phyloP scores from a whole-genome alignment of 345 rosid species.

The Leavenworthia alabamica region DNA sequence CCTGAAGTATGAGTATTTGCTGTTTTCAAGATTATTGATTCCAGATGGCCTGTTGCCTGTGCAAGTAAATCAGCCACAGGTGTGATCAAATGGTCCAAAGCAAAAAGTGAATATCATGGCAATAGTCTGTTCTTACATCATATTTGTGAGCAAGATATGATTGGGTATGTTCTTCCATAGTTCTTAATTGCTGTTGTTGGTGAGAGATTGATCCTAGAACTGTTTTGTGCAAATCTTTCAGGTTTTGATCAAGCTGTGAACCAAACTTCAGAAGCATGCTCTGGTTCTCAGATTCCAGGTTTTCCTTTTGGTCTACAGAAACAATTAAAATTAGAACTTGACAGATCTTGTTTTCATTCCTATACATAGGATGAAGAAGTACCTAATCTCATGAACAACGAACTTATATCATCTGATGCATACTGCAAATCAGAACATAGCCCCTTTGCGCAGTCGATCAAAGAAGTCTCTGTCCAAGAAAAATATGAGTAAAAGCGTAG shows the following conservation, averaged over 20 bases:
- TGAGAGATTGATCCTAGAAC: conserved; percentile 73
- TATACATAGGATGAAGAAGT: conserved; percentile 12
- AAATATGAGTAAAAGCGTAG: neutral
- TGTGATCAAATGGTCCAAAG: conserved; percentile 1
- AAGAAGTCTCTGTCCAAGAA: conserved; percentile 46
- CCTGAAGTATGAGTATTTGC: conserved; percentile 51
- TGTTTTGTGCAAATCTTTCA: conserved; percentile 59
- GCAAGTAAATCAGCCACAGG: conserved; percentile 7
- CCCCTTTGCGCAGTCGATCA: conserved; percentile 61
- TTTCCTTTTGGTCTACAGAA: conserved; percentile 58
- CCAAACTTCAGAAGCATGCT: conserved; percentile 67
- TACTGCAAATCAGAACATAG: conserved; percentile 56
- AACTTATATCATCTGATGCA: conserved; percentile 78
- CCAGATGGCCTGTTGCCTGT: conserved; percentile 63
- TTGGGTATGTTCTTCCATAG: conserved; percentile 66
- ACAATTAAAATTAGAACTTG: conserved; percentile 7
- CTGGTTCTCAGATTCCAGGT: conserved; percentile 70
- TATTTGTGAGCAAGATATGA: conserved; percentile 65
- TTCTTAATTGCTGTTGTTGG: conserved; percentile 73
- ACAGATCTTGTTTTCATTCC: neutral
- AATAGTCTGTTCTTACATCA: conserved; percentile 49
- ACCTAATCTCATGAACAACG: conserved; percentile 69
- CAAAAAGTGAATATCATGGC: neutral
- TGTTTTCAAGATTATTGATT: conserved; percentile 51
- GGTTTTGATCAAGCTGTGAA: conserved; percentile 73